Evolutionary conservation across 1,139 yeast genomes (phyloP), one percentile per base, ranked within the genome.

Genomic region (Suhomyces coccinellae): DNA sequence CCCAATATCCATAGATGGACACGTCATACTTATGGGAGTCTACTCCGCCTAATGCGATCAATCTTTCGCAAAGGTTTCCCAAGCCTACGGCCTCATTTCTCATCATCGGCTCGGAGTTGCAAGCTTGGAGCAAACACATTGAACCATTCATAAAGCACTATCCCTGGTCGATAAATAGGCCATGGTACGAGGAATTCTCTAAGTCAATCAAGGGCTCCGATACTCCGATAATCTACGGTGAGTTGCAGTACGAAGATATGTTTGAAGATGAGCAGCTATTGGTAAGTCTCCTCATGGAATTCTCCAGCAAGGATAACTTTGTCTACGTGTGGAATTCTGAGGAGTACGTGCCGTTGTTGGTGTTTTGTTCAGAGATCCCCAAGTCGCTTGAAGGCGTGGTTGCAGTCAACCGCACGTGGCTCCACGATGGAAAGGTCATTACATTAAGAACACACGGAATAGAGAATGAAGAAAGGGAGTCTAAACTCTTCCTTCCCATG

Each of bases 291-390:
- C 61, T 82, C 13, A 59, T 61, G 43, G 61, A 66, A 27, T 65
- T 78, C 43, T 61, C 71, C 12, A 28, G 30, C 11, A 40, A 52
- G 6, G 56, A 60, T 17, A 50, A 78, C 2, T 78, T 64, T 54
- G 65, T 81, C 9, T 80, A 77, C 44, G 51, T 79, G 1, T 67
- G 70, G 51, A 87, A 83, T 55, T 72, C 76, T 1, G 42, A 45
- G 14, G 84, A 78, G 40, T 80, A 81, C 3, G 89, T 84, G 49
- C 75, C 79, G 39, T 45, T 83, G 4, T 57, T 83, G 41, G 72
- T 78, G 10, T 36, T 36, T 26, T 81, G 79, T 46, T 38, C 45
- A 12, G 28, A 38, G 4, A 69, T 76, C 3, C 67, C 75, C 32
- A 75, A 76, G 11, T 66, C 63, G 1, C 52, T 78, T 9, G 62